A percentile compares a stretch with the other conserved stretches of the same genome.
Evolutionary conservation across 805 yeast genomes (phyloP).

Genomic region (Diddensiella caesifluorescens): DNA sequence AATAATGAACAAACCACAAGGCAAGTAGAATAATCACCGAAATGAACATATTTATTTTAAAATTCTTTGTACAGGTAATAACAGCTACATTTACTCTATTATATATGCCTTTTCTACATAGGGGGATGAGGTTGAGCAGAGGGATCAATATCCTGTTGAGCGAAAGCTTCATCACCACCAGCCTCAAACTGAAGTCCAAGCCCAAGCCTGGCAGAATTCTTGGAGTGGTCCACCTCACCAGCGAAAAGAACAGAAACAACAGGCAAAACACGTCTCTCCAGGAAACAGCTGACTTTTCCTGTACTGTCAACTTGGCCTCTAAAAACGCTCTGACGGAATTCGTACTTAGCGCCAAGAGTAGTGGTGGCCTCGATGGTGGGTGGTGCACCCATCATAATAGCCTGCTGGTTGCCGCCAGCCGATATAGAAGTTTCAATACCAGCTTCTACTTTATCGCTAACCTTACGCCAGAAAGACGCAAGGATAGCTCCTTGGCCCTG

Average conservation of each 20-base stretch:
- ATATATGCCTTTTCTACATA: slow-evolving; percentile 20
- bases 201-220: slow-evolving; percentile 76
- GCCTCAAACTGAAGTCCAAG: slow-evolving; percentile 94
- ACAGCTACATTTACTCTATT: too few relatives aligned
- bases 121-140: slow-evolving; percentile 26
- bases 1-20: slow-evolving; percentile 15
- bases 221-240: slow-evolving; percentile 88
- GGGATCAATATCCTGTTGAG: slow-evolving; percentile 31
- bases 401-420: slow-evolving; percentile 45
- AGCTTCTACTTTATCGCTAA: slow-evolving; percentile 81
- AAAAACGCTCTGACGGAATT: slow-evolving; percentile 92
- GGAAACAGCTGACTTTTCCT: slow-evolving; percentile 85
- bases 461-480: slow-evolving; percentile 91
- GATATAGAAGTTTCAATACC: slow-evolving; percentile 31
- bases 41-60: neutral
- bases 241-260: slow-evolving; percentile 81
- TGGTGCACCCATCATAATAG: slow-evolving; percentile 72
- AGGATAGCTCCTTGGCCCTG: slow-evolving; percentile 88
- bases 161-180: slow-evolving; percentile 86
- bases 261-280: slow-evolving; percentile 92
- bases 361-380: slow-evolving; percentile 88
- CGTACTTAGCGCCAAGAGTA: slow-evolving; percentile 94
- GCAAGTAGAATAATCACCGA: slow-evolving; percentile 4
- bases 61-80: slow-evolving; percentile 3
- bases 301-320: slow-evolving; percentile 89